Conservation (phyloP, 768 basidiomycete genomes). For the Gyrodon lividus region DNA sequence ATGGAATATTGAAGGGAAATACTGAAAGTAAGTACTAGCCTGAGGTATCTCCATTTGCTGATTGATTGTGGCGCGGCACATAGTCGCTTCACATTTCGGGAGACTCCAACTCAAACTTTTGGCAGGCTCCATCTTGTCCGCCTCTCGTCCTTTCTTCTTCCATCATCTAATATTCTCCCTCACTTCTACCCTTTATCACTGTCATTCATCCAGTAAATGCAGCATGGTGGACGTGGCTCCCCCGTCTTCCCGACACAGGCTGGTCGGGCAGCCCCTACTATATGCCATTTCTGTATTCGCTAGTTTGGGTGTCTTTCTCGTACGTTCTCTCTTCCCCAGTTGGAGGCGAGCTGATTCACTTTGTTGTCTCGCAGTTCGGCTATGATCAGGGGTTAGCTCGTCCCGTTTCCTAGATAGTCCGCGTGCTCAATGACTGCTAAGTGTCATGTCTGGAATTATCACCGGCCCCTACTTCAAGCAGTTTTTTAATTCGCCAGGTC, state of each 20-base stretch:
- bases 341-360: constrained; percentile 6
- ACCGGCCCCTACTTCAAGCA: constrained; percentile 80
- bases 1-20: not conserved
- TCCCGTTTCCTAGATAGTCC: constrained; percentile 8
- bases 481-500: constrained; percentile 77
- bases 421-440: constrained; percentile 27
- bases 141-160: constrained; percentile 14
- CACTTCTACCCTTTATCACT: not conserved
- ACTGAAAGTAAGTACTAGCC: not conserved
- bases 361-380: constrained; percentile 53
- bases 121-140: constrained; percentile 1
- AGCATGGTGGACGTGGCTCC: constrained; percentile 47
- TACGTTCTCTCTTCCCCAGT: constrained; percentile 36
- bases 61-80: constrained; percentile 18
- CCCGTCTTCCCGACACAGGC: constrained; percentile 41
- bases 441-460: constrained; percentile 91
- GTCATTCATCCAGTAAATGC: constrained; percentile 39
- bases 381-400: constrained; percentile 77
- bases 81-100: constrained; percentile 7
- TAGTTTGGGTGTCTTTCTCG: constrained; percentile 83
- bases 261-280: constrained; percentile 76
- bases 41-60: not conserved
- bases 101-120: constrained; percentile 10
- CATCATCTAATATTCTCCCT: constrained; percentile 12
- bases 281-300: constrained; percentile 80